Evolutionary conservation across 192 early-diverging fungal species (phyloP).

Genomic region (Entomortierella parvispora): DNA sequence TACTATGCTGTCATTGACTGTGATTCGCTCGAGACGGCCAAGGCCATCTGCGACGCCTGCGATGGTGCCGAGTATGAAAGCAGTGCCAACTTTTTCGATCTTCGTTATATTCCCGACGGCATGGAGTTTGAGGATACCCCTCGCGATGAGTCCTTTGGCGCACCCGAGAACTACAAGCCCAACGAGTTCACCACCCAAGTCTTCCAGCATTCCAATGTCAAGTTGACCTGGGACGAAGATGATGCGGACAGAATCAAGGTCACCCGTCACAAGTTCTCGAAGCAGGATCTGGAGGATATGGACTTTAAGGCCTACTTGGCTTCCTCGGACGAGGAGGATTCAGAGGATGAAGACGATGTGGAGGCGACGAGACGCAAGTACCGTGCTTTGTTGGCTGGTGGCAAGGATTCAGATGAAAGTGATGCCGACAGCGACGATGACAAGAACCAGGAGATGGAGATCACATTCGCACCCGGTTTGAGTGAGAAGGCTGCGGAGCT

Average conservation of each 20-base stretch:
- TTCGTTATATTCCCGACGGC: constrained; percentile 93
- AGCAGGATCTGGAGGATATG: constrained; percentile 89
- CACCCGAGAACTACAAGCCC: constrained; percentile 76
- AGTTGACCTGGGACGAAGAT: constrained; percentile 96
- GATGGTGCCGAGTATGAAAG: constrained; percentile 95
- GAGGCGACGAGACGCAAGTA: constrained; percentile 59
- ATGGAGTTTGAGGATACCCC: constrained; percentile 86
- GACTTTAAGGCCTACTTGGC: constrained; percentile 94
- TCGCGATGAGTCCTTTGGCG: constrained; percentile 63
- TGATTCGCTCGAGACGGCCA: constrained; percentile 85
- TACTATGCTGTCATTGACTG: constrained; percentile 97
- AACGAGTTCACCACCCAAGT: constrained; percentile 81
- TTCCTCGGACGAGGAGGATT: constrained; percentile 73
- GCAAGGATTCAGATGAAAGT: constrained; percentile 50
- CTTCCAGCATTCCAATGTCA: constrained; percentile 92
- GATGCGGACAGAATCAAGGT: constrained; percentile 84
- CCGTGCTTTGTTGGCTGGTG: constrained; percentile 53
- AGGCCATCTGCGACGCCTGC: constrained; percentile 80
- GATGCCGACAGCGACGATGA: constrained; percentile 53
- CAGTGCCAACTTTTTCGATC: constrained; percentile 92
- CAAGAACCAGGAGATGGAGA: constrained; percentile 86
- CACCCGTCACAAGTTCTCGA: constrained; percentile 85
- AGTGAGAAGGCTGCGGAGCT: constrained; percentile 72
- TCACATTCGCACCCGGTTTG: constrained; percentile 94
- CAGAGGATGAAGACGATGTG: constrained; percentile 68